A percentile compares a stretch with the other conserved stretches of the same genome.
Evolutionary conservation across 768 basidiomycete genomes (phyloP).

Genomic region (Amanita polypyramis): DNA sequence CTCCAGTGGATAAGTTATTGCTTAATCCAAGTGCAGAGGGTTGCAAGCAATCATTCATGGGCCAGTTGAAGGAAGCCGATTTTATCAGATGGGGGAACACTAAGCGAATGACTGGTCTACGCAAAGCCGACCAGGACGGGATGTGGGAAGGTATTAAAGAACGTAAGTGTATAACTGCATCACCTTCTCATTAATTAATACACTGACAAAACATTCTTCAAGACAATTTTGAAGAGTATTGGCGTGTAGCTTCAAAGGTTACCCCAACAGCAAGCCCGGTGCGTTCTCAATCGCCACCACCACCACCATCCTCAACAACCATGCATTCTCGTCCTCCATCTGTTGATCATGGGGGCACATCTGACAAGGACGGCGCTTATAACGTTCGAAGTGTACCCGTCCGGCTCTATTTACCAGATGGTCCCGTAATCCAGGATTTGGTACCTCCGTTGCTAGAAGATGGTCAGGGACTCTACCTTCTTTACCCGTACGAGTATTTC

Average conservation of each 20-base stretch:
- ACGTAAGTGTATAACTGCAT: conserved; percentile 46
- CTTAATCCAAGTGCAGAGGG: conserved; percentile 72
- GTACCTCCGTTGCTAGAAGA: conserved; percentile 72
- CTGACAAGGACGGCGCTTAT: conserved; percentile 77
- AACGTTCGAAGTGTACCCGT: conserved; percentile 83
- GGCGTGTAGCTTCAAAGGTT: conserved; percentile 89
- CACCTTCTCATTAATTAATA: conserved; percentile 6
- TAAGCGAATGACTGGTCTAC: conserved; percentile 81
- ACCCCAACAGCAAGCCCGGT: conserved; percentile 68
- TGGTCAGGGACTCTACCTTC: conserved; percentile 35
- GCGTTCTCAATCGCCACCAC: conserved; percentile 47
- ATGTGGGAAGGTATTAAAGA: conserved; percentile 96
- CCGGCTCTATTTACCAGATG: conserved; percentile 82
- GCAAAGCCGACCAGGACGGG: conserved; percentile 89
- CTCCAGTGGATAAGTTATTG: conserved; percentile 79
- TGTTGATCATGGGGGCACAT: conserved; percentile 40
- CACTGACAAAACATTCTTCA: conserved; percentile 6
- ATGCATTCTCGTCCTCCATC: conserved; percentile 57
- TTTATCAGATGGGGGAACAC: conserved; percentile 96
- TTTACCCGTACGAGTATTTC: not conserved
- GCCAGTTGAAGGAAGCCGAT: conserved; percentile 92
- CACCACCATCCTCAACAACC: conserved; percentile 44
- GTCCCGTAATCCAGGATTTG: conserved; percentile 85
- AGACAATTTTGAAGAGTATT: conserved; percentile 97
- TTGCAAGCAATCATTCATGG: conserved; percentile 93